Conservation (phyloP, 176 grass and related monocot species). For the Carex parvula region DNA sequence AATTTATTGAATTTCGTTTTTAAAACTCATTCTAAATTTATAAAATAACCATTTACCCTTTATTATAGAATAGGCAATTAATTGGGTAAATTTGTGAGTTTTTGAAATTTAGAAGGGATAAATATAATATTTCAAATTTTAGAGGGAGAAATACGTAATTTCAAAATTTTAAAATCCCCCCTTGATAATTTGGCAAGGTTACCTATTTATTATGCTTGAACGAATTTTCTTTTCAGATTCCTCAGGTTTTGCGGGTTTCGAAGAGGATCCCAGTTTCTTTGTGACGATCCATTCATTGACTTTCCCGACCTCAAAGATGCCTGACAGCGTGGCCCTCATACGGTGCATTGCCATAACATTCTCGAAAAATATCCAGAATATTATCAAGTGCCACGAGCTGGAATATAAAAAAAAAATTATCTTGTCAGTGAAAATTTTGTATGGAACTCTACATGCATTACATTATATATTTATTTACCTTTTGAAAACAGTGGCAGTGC, state of each 20-base stretch:
- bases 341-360: conserved; percentile 89
- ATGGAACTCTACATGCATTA: too few species aligned
- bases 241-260: conserved; percentile 44
- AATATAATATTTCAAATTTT: too few species aligned
- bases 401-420: conserved; percentile 7
- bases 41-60: too few species aligned
- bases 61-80: too few species aligned
- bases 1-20: too few species aligned
- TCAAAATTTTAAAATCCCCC: too few species aligned
- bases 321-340: conserved; percentile 63
- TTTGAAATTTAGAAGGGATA: too few species aligned
- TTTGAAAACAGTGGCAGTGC: neutral
- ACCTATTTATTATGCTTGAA: conserved; percentile 73
- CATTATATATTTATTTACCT: neutral
- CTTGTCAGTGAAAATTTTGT: neutral
- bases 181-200: conserved; percentile 3
- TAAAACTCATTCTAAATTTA: too few species aligned
- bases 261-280: conserved; percentile 54
- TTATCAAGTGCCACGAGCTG: conserved; percentile 79
- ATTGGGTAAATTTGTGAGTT: too few species aligned
- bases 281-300: conserved; percentile 91
- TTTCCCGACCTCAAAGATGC: conserved; percentile 62
- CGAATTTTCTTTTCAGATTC: conserved; percentile 42
- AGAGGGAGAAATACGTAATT: too few species aligned
- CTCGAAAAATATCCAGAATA: conserved; percentile 91